Evolutionary conservation across 495 filamentous ascomycete species (phyloP), one percentile per base, ranked within the genome.

Genomic region (Talaromyces thailandensis): DNA sequence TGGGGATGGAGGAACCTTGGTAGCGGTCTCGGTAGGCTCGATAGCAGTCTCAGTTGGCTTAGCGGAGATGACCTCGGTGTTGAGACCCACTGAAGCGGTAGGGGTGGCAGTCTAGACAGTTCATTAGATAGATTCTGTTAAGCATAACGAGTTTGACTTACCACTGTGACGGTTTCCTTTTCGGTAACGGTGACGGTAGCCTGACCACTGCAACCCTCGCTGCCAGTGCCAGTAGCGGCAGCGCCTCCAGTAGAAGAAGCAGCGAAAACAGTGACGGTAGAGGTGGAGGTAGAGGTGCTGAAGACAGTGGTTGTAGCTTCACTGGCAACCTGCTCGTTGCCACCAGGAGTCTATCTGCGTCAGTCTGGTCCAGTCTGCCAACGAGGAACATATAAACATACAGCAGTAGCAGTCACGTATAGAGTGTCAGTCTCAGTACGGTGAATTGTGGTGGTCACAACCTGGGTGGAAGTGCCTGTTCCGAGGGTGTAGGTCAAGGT

Each of bases 401-500:
- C 76, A 26, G 69, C 72, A 60, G 69, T 73, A 28, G 69, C 72
- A 60, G 69, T 73, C 64, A 75, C 74, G 45, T 75, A 78, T 52
- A 73, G 62, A 24, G 71, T 67, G 26, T 72, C 56, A 48, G 75
- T 79, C 35, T 69, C 63, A 63, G 81, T 85, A 64, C 71, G 71
- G 69, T 79, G 70, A 64, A 84, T 77, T 21, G 82, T 85, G 57
- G 83, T 86, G 28, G 82, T 85, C 16, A 85, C 72, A 43, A 85
- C 76, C 45, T 74, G 81, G 61, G 79, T 79, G 0, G 80, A 81
- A 16, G 80, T 72, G 58, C 83, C 84, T 53, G 74, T 67, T 58
- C 79, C 80, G 45, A 81, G 81, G 24, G 79, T 85, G 81, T 86
- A 94, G 31, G 79, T 82, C 18, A 88, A 67, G 61, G 76, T 81